Evolutionary conservation across 2,329 filamentous ascomycete genomes (phyloP).

Genomic region (Graphiopsis chlorocephala): DNA sequence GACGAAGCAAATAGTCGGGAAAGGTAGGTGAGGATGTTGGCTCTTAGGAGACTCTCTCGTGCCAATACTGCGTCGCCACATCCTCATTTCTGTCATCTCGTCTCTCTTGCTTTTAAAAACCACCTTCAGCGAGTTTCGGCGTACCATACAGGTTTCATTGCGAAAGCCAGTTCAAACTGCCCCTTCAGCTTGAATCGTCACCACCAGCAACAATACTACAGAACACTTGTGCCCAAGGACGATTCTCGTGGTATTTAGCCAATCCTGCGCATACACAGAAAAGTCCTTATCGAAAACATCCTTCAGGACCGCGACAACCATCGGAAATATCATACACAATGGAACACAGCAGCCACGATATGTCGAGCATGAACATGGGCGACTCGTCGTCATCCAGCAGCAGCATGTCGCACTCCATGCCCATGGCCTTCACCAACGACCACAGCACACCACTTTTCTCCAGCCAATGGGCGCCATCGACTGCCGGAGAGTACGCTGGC

Average conservation of each 20-base stretch:
- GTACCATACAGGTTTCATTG: neutral
- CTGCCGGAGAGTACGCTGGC: slow-evolving; percentile 71
- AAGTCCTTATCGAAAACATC: neutral
- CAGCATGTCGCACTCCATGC: slow-evolving; percentile 41
- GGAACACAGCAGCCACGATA: slow-evolving; percentile 9
- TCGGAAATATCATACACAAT: neutral
- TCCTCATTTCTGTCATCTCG: neutral
- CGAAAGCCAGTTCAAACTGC: neutral
- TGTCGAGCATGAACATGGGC: slow-evolving; percentile 17
- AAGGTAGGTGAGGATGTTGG: slow-evolving; percentile 7
- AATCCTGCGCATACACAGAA: neutral
- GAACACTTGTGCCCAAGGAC: neutral
- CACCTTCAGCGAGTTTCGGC: neutral
- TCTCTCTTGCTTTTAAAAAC: neutral
- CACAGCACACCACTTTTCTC: slow-evolving; percentile 66
- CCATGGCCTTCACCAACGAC: slow-evolving; percentile 63
- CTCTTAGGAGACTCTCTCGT: neutral
- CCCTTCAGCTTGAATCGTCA: neutral
- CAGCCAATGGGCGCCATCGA: slow-evolving; percentile 68
- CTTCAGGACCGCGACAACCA: neutral
- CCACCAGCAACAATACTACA: neutral
- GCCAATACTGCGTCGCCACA: slow-evolving; percentile 1
- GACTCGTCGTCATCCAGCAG: slow-evolving; percentile 7
- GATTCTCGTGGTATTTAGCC: neutral
- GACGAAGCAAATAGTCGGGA: neutral